Base-by-base conservation (phyloP, 352 stramenopile genomes). In the Pythium rhizo-oryzae region DNA sequence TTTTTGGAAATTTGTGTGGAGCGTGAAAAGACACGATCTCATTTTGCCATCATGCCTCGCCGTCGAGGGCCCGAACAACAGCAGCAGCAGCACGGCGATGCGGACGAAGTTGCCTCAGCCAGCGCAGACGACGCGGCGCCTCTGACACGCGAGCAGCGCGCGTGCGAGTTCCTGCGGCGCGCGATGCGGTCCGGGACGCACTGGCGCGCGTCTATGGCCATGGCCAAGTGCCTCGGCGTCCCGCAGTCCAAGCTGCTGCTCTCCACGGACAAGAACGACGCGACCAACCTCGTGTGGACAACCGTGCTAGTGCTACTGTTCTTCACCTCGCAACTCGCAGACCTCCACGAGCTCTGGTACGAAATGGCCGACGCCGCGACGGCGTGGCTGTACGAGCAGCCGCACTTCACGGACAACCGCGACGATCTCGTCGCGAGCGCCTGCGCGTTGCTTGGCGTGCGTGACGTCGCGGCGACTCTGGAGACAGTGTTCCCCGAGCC, bases 261-360 rank as follows among this genome's bases (percentile, higher is more conserved):
- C 25, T 59, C 73, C 12, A 72, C 67, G 15, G 69, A 70, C 37
- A 89, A 87, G 46, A 78, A 87, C 28, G 75, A 82, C 63, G 41
- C 72, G 18, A 76, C 75, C 21, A 89, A 87, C 55, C 54, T 81
- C 21, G 70, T 85, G 19, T 91, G 82, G 82, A 74, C 61, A 0
- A 88, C 77, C 11, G 76, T 86, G 12, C 52, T 87, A 37, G 82
- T 84, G 24, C 56, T 91, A 3, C 64, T 79, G 33, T 76, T 77
- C 51, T 88, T 71, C 21, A 69, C 74, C 15, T 79, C 71, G 0
- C 61, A 75, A 25, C 70, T 89, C 18, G 67, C 76, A 0, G 80
- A 91, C 16, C 67, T 76, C 43, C 82, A 91, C 19, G 78, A 87
- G 23, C 69, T 65, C 6, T 91, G 80, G 80, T 87, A 80, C 46